Base-by-base conservation (phyloP, 495 filamentous ascomycete species). In the Aspergillus campestris region DNA sequence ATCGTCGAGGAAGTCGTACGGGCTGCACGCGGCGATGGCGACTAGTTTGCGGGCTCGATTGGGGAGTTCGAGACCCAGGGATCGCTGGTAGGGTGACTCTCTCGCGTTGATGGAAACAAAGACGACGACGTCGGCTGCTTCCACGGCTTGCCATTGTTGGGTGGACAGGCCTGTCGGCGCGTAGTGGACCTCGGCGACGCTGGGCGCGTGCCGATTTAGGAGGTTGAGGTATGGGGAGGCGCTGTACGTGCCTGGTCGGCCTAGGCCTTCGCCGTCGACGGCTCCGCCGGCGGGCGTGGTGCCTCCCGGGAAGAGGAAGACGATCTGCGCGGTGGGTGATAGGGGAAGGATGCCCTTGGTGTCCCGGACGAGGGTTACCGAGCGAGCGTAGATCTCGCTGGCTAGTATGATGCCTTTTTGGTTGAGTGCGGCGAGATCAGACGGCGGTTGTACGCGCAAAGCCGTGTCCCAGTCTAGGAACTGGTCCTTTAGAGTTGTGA, bases 1-100 rank as follows among this genome's bases (percentile, higher is more conserved):
- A 13, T 61, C 62, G 28, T 70, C 61, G 8, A 75, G 56, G 34
- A 74, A 74, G 43, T 75, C 72, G 45, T 75, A 75, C 7, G 72
- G 72, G 44, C 61, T 69, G 40, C 69, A 70, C 1, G 62, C 66
- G 39, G 72, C 70, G 53, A 75, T 58, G 8, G 62, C 50, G 18
- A 72, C 61, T 14, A 72, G 41, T 15, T 55, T 59, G 0, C 53
- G 51, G 31, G 52, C 45, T 8, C 53, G 61, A 8, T 51, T 54
- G 28, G 67, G 55, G 13, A 73, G 52, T 9, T 59, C 55, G 7
- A 62, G 51, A 0, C 65, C 70, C 10, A 73, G 45, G 0, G 38
- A 39, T 40, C 58, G 59, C 41, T 75, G 72, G 37, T 67, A 69
- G 5, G 58, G 47, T 10, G 62, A 68, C 38, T 70, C 60, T 10